Evolutionary conservation across 768 basidiomycete genomes (phyloP), one percentile per base, ranked within the genome.

Genomic region (Lactifluus pinguis): DNA sequence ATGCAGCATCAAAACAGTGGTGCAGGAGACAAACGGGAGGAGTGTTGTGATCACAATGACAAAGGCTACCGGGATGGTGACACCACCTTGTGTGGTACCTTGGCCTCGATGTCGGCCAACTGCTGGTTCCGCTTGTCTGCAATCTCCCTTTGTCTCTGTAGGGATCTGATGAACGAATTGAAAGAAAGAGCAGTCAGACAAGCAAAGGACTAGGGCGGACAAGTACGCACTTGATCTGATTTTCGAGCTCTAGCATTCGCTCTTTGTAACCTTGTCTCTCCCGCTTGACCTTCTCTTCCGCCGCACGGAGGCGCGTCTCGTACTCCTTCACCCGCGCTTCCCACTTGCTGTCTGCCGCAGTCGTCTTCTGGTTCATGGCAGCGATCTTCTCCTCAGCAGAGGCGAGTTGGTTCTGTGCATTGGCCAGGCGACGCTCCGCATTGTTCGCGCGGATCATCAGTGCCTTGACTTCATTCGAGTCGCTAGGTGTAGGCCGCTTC

Each of bases 251-350:
- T 11, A 72, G 66, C 1, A 88, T 76, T 21, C 90, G 75, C 73
- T 98, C 95, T 74, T 98, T 99, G 48, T 86, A 83, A 4, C 95
- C 97, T 68, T 98, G 95, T 61, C 90, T 78, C 76, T 95, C 94
- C 57, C 92, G 79, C 79, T 98, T 98, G 65, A 92, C 84, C 70
- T 85, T 86, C 77, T 98, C 95, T 68, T 93, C 92, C 0, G 91
- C 91, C 0, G 85, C 83, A 71, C 85, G 86, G 63, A 94, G 69
- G 17, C 89, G 75, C 14, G 82, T 70, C 74, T 97, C 92, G 68
- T 95, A 94, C 73, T 98, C 95, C 72, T 86, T 87, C 49, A 98
- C 90, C n/a, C 95, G 79, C 0, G 87, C 91, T 68, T 95, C 94
- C 93, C 95, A 98, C 72, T 95, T 95, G 55, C 75, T 76, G 66